These are phyloP conservation scores for Penicillium diatomitis DNA, from an alignment of 495 filamentous ascomycete species.

Conservation along the genomic window DNA sequence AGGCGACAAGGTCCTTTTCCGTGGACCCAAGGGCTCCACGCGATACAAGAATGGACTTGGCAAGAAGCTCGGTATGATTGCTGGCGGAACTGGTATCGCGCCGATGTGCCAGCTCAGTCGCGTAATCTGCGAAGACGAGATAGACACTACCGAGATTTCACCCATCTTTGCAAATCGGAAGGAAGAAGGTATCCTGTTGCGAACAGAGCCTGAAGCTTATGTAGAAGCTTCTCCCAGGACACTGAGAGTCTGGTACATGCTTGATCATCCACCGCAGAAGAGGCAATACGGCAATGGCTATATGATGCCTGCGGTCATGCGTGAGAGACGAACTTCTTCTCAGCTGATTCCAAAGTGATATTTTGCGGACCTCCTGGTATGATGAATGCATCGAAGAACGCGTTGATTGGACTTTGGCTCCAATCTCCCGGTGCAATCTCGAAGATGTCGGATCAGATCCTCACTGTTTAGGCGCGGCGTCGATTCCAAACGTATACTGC, in stretches of 20 bases:
- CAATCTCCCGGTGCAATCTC: slow-evolving; percentile 3
- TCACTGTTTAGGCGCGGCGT: slow-evolving; percentile 3
- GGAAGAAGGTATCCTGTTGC: slow-evolving; percentile 27
- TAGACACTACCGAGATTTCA: slow-evolving; percentile 35
- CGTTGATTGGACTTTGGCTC: slow-evolving; percentile 22
- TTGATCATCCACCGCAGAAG: slow-evolving; percentile 24
- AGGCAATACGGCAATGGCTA: slow-evolving; percentile 22
- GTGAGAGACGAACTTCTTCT: slow-evolving; percentile 11
- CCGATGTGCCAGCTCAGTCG: slow-evolving; percentile 44
- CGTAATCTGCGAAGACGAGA: slow-evolving; percentile 36
- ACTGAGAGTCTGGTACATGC: slow-evolving; percentile 39
- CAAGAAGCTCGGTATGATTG: slow-evolving; percentile 35
- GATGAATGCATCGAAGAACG: slow-evolving; percentile 30
- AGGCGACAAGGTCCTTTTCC: slow-evolving; percentile 32
- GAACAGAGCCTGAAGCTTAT: slow-evolving; percentile 2
- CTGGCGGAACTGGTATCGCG: slow-evolving; percentile 36
- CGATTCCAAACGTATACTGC: no score
- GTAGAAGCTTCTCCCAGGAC: slow-evolving; percentile 15
- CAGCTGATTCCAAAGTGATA: slow-evolving; percentile 25
- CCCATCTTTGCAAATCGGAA: slow-evolving; percentile 33
- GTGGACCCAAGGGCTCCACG: slow-evolving; percentile 38
- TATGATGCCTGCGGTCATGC: slow-evolving; percentile 16
- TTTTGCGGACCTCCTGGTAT: slow-evolving; percentile 36
- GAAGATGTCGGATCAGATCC: slow-evolving; percentile 19
- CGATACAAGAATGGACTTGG: slow-evolving; percentile 22